These are phyloP conservation scores for Rhipidocladum racemiflorum DNA, from an alignment of 176 grass and related monocot species.

Conservation along the genomic window DNA sequence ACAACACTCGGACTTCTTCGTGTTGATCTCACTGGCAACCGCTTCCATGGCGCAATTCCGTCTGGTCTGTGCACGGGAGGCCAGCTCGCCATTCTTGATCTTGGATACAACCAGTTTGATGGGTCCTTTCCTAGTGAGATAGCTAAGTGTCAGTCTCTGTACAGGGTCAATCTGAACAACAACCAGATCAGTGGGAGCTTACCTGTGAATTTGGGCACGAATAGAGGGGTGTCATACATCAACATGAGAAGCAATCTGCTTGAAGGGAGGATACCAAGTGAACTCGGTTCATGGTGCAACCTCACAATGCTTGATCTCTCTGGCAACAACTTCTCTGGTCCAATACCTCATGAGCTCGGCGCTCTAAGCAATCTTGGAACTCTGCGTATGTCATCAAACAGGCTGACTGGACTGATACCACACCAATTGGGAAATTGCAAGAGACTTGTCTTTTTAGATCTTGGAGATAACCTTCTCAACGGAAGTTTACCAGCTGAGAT, in stretches of 20 bases:
- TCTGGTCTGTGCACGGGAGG: slow-evolving; percentile 27
- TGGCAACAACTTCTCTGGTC: slow-evolving; percentile 31
- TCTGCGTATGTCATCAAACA: slow-evolving; percentile 38
- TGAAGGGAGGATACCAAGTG: slow-evolving; percentile 38
- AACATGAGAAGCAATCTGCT: slow-evolving; percentile 42
- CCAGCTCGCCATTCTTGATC: slow-evolving; percentile 30
- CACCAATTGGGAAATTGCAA: slow-evolving; percentile 26
- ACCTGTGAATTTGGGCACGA: slow-evolving; percentile 10
- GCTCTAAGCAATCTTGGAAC: slow-evolving; percentile 32
- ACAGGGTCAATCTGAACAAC: slow-evolving; percentile 32
- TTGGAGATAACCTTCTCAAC: slow-evolving; percentile 43
- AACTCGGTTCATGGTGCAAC: slow-evolving; percentile 39
- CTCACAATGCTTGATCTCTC: slow-evolving; percentile 49
- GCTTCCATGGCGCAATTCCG: slow-evolving; percentile 33
- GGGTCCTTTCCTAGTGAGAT: slow-evolving; percentile 25
- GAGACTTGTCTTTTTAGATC: slow-evolving; percentile 28
- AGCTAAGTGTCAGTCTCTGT: slow-evolving; percentile 26
- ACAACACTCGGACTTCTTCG: slow-evolving; percentile 19
- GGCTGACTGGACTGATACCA: slow-evolving; percentile 38
- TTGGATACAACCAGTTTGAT: slow-evolving; percentile 41
- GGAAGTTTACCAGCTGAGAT: slow-evolving; percentile 42
- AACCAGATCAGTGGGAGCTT: slow-evolving; percentile 36
- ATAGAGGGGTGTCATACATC: slow-evolving; percentile 36
- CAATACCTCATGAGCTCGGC: slow-evolving; percentile 41
- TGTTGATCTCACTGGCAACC: slow-evolving; percentile 41